Base-by-base conservation (phyloP, 2,329 filamentous ascomycete species). In the Pseudogymnoascus sp. region DNA sequence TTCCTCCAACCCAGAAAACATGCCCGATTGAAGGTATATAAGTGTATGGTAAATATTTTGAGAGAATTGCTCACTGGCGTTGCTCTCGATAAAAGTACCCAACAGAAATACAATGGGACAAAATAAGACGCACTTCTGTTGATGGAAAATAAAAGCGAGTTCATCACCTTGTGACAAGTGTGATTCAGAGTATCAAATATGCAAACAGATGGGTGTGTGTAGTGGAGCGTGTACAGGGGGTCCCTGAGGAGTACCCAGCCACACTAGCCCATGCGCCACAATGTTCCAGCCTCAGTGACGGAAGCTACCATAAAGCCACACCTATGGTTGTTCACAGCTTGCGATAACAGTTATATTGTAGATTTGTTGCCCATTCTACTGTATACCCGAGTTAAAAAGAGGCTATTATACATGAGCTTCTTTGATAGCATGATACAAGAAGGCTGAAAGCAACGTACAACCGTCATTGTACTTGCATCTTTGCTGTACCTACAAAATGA, bases 401-500 rank as follows among this genome's bases (percentile, higher is more conserved):
- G 28, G 16, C 5, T 57, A 7, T 7, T 14, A 10, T 14, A 57
- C 8, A 34, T 34, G 51, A 16, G 10, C 4, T 34, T 34, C n/a
- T 57, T 34, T 57, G 51, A 13, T 57, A n/a, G 25, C 51, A 57
- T 57, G 51, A 57, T 57, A 57, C 28, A 19, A 57, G 8, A 57
- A 57, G 28, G 5, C 16, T 34, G n/a, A 34, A 57, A 16, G n/a
- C 25, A 57, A 10, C 28, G 51, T 57, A 19, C 28, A 57, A 57
- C 25, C 51, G 25, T 6, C 25, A 34, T 57, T 57, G 51, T 57
- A 34, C 25, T 19, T 41, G 39, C 43, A 19, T n/a, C 10, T 31
- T 61, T 57, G 62, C 34, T 43, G 13, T 37, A 39, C 25, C 23
- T 23, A 23, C 28, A 25, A 61, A 61, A 84, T 85, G 80, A 76